phyloP scores from a whole-genome alignment of 345 rosid species.

The Moricandia moricandioides region DNA sequence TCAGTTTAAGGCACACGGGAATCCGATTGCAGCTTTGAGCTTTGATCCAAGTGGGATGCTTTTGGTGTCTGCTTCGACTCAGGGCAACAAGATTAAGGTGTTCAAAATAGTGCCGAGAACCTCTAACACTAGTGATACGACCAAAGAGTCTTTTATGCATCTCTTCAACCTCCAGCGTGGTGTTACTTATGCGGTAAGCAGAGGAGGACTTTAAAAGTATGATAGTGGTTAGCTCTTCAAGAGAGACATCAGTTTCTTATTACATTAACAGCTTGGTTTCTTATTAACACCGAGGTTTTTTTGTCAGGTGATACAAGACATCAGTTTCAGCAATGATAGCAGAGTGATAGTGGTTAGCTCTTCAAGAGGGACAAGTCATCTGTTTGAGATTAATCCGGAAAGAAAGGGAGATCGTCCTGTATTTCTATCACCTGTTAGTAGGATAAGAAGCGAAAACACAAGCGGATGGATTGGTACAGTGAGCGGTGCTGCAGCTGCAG shows the following conservation, averaged over 20 bases:
- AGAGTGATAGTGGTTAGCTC: constrained; percentile 88
- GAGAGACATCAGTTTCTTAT: too few relatives aligned
- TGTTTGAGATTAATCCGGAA: constrained; percentile 69
- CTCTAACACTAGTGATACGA: constrained; percentile 46
- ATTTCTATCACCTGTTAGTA: constrained; percentile 65
- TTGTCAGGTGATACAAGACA: constrained; percentile 83
- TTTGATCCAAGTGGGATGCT: constrained; percentile 92
- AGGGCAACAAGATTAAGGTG: constrained; percentile 84
- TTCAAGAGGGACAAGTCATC: constrained; percentile 90
- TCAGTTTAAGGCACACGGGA: constrained; percentile 92
- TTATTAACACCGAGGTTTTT: neutral
- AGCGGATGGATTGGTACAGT: constrained; percentile 80
- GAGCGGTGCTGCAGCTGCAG: constrained; percentile 74
- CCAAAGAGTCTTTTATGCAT: constrained; percentile 51
- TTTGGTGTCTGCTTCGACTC: constrained; percentile 87
- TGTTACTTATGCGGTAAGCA: constrained; percentile 78
- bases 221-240: too few relatives aligned
- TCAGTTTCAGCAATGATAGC: constrained; percentile 86
- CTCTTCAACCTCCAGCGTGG: constrained; percentile 92
- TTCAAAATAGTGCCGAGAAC: constrained; percentile 69
- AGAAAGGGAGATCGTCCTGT: constrained; percentile 54
- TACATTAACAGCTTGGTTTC: too few relatives aligned
- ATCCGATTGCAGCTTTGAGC: constrained; percentile 83
- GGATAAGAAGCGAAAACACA: constrained; percentile 68
- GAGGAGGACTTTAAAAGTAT: neutral